Evolutionary conservation across 345 rosid genomes (phyloP).

Genomic region (Microcos paniculata): DNA sequence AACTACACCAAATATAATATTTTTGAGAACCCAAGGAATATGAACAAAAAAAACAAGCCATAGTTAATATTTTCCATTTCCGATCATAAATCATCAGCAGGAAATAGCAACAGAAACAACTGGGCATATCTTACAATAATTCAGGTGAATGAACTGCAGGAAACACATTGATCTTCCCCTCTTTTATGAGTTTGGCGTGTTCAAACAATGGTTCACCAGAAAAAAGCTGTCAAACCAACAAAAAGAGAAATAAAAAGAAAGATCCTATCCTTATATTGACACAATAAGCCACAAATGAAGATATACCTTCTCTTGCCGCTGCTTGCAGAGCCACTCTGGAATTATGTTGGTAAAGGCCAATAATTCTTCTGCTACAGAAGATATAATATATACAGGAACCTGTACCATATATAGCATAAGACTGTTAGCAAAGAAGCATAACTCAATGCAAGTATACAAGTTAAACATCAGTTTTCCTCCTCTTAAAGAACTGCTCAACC

Average conservation of each 20-base stretch:
- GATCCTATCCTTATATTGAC: background rate
- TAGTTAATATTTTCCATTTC: background rate
- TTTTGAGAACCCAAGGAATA: background rate
- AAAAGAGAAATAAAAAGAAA: constrained; percentile 10
- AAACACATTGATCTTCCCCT: constrained; percentile 58
- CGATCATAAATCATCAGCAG: background rate
- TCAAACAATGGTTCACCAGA: constrained; percentile 77
- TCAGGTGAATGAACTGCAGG: constrained; percentile 74
- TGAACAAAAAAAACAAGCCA: background rate
- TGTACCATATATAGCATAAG: constrained; percentile 22
- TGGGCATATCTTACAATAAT: constrained; percentile 54
- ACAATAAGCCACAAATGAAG: constrained; percentile 16
- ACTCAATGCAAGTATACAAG: background rate
- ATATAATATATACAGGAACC: constrained; percentile 82
- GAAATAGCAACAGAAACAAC: background rate
- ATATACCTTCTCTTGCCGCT: constrained; percentile 73
- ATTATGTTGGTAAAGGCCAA: constrained; percentile 64
- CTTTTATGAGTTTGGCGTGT: constrained; percentile 56
- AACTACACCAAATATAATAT: background rate
- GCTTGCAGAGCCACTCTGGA: constrained; percentile 87
- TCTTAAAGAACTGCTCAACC: background rate
- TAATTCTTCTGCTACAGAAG: constrained; percentile 75
- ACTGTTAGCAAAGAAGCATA: background rate
- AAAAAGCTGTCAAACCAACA: constrained; percentile 60
- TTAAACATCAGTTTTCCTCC: background rate